These are phyloP conservation scores for Akanthomyces dipterigenus DNA, from an alignment of 2,329 filamentous ascomycete species.

Conservation along the genomic window DNA sequence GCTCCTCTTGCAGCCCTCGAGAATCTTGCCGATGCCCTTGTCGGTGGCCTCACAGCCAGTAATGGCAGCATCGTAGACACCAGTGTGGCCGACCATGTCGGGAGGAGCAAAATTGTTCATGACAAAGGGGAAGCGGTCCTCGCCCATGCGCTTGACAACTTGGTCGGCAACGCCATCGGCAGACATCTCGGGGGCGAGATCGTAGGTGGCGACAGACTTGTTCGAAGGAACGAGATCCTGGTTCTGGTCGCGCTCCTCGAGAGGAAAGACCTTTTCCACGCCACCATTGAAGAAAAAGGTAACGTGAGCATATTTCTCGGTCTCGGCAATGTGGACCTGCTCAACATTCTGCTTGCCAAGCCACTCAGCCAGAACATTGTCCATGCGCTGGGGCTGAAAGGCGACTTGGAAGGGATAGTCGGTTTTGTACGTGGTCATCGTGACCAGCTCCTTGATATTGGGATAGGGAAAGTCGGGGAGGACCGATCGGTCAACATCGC, in stretches of 20 bases:
- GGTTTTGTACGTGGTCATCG: slow-evolving; percentile 97
- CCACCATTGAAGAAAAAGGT: slow-evolving; percentile 99
- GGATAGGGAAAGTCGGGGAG: slow-evolving; percentile 89
- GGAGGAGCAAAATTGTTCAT: slow-evolving; percentile 99
- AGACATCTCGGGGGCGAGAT: slow-evolving; percentile 92
- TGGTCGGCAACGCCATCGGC: slow-evolving; percentile 84
- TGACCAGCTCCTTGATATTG: slow-evolving; percentile 75
- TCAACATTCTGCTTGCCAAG: slow-evolving; percentile 80
- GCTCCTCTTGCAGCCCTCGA: slow-evolving; percentile 88
- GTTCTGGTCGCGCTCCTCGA: slow-evolving; percentile 80
- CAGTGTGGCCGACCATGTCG: slow-evolving; percentile 99
- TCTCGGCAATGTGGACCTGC: slow-evolving; percentile 96
- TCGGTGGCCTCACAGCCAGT: slow-evolving; percentile 81
- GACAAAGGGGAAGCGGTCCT: slow-evolving; percentile 87
- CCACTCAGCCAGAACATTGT: slow-evolving; percentile 97
- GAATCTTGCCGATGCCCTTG: slow-evolving; percentile 86
- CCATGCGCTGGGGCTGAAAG: slow-evolving; percentile 93
- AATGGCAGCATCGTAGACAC: slow-evolving; percentile 91
- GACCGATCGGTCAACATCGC: slow-evolving; percentile 85
- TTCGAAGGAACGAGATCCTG: slow-evolving; percentile 79
- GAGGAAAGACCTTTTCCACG: slow-evolving; percentile 90
- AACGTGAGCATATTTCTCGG: slow-evolving; percentile 98
- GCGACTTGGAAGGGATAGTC: slow-evolving; percentile 90
- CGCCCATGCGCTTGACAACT: slow-evolving; percentile 76
- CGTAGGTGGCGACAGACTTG: slow-evolving; percentile 86